Conservation (phyloP, 2,329 filamentous ascomycete genomes). For the Stenocarpella maydis region DNA sequence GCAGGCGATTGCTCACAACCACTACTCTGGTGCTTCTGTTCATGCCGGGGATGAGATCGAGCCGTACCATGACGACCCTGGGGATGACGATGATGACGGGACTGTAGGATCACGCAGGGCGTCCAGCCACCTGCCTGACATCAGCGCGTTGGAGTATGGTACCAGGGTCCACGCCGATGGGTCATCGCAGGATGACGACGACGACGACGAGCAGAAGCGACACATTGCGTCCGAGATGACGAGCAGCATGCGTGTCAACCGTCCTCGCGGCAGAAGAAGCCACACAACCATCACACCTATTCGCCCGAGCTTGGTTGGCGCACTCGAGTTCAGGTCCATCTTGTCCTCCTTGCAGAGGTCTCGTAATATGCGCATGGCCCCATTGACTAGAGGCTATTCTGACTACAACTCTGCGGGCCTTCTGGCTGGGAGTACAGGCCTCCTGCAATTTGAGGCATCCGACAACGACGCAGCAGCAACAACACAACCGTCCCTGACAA, state of each 20-base stretch:
- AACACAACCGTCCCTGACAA: constrained; percentile 33
- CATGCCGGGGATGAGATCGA: constrained; percentile 63
- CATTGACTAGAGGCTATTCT: constrained; percentile 75
- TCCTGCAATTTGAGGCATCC: constrained; percentile 13
- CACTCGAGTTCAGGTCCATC: constrained; percentile 90
- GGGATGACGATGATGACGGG: constrained; percentile 64
- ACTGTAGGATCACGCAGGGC: constrained; percentile 42
- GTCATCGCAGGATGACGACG: constrained; percentile 39
- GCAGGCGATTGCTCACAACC: constrained; percentile 76
- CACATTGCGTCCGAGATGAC: constrained; percentile 83
- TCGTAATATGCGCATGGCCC: constrained; percentile 75
- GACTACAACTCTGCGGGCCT: constrained; percentile 57
- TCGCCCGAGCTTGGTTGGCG: constrained; percentile 90
- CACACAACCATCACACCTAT: constrained; percentile 85
- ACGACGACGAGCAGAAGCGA: constrained; percentile 62
- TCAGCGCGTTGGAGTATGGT: constrained; percentile 36
- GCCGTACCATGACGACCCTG: constrained; percentile 68
- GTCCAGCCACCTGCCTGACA: constrained; percentile 38
- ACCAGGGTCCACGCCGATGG: constrained; percentile 57
- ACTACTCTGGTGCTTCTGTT: constrained; percentile 70
- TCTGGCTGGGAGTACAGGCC: constrained; percentile 28
- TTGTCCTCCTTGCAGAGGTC: constrained; percentile 86
- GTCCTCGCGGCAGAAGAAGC: constrained; percentile 70
- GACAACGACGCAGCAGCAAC: constrained; percentile 29
- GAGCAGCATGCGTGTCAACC: constrained; percentile 89